phyloP scores from a whole-genome alignment of 768 basidiomycete species.

The Trametes sanguinea region DNA sequence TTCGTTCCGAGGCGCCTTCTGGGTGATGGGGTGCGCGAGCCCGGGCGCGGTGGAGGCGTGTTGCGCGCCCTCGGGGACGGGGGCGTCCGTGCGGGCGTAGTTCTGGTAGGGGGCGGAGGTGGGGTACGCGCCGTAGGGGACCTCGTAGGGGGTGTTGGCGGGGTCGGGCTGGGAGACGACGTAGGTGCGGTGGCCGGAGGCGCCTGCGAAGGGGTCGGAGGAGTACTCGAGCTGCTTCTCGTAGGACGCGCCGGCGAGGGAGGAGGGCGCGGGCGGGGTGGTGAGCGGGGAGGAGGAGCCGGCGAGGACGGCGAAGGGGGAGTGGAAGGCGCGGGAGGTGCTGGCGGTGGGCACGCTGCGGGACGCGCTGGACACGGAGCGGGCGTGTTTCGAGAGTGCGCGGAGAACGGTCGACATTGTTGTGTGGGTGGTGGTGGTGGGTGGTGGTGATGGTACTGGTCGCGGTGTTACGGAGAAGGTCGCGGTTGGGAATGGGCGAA shows the following conservation, averaged over 20 bases:
- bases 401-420: slow-evolving; percentile 36
- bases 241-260: slow-evolving; percentile 41
- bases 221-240: slow-evolving; percentile 63
- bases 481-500: not conserved
- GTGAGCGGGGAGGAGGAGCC: slow-evolving; percentile 36
- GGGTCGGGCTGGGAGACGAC: slow-evolving; percentile 76
- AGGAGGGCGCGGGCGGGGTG: slow-evolving; percentile 33
- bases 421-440: slow-evolving; percentile 5
- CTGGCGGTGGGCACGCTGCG: slow-evolving; percentile 21
- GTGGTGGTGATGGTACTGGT: slow-evolving; percentile 7
- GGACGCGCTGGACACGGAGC: slow-evolving; percentile 31
- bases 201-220: slow-evolving; percentile 47
- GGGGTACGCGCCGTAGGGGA: slow-evolving; percentile 66
- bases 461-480: not conserved
- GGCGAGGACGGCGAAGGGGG: slow-evolving; percentile 59
- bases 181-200: slow-evolving; percentile 58
- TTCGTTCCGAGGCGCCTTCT: slow-evolving; percentile 42
- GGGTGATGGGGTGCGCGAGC: slow-evolving; percentile 48
- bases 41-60: slow-evolving; percentile 43
- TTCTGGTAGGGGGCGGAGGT: slow-evolving; percentile 42
- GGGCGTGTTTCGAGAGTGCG: slow-evolving; percentile 32
- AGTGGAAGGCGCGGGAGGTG: slow-evolving; percentile 58
- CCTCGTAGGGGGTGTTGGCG: slow-evolving; percentile 58
- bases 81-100: slow-evolving; percentile 43
- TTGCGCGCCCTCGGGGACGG: slow-evolving; percentile 39